Base-by-base conservation (phyloP, 768 basidiomycete species). In the Russula lepida region DNA sequence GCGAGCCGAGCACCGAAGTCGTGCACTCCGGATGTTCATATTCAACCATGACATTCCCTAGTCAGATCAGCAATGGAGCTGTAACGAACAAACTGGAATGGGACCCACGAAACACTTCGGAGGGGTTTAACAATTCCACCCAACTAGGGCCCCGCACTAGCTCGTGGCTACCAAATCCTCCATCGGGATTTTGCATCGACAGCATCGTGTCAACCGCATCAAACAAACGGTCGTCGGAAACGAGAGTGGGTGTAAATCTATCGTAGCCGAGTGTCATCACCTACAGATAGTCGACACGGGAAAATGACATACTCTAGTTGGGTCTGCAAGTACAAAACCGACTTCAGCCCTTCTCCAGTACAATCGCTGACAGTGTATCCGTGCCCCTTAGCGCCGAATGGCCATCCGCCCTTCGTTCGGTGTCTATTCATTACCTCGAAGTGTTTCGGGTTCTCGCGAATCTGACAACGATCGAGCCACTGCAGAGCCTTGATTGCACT, bases 11-110 rank as follows among this genome's bases (percentile, higher is more conserved):
- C 32, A 89, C 92, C 0, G 94, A 97, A 0, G 95, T 98, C 28
- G 97, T 97, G 71, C 97, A 98, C 73, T 99, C 97, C 0, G 97
- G 95, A 69, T 98, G 98, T 69, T 82, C 82, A 69, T 91, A 92
- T 72, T 99, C 97, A 55, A 83, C 88, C 97, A 98, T 98, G 72
- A 97, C 95, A 67, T 92, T 81, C n/a, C 90, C 92, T 92, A 64
- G 12, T 44, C 43, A 30, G 19, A 13, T 63, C 4, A 64, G 54
- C 25, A 25, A 52, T 43, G 30, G 15, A 25, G 2, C 17, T 15
- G 0, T 6, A n/a, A n/a, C n/a, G 8, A 19, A 25, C 11, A 2
- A 28, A 44, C 25, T 13, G 23, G 25, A 23, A 27, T 27, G n/a
- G 11, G 23, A 61, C 68, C 37, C 55, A 88, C 95, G 95, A 70